Evolutionary conservation across 148 eudicot genomes (phyloP).

Genomic region (Cornus florida): DNA sequence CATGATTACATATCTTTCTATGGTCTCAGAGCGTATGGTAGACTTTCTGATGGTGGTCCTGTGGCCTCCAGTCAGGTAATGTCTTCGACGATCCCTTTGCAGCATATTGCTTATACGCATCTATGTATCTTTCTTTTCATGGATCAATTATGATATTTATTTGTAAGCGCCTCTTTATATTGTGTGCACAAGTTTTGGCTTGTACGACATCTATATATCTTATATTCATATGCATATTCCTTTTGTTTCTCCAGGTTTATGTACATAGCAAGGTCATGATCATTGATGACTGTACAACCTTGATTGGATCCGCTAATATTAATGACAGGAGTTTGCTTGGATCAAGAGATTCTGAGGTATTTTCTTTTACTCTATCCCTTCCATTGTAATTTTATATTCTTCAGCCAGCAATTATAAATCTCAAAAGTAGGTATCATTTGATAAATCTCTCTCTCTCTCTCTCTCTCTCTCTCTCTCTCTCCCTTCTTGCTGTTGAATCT

Average conservation of each 20-base stretch:
- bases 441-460: too few relatives aligned
- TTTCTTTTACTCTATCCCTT: conserved; percentile 5
- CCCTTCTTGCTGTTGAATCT: too few relatives aligned
- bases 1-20: conserved; percentile 94
- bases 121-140: conserved; percentile 5
- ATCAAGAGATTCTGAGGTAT: conserved; percentile 97
- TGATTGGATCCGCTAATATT: conserved; percentile 96
- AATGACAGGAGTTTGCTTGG: conserved; percentile 98
- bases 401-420: not conserved
- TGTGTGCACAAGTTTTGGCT: not conserved
- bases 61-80: conserved; percentile 89
- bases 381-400: not conserved
- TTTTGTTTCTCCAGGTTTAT: conserved; percentile 60
- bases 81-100: not conserved
- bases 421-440: not conserved
- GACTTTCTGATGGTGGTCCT: conserved; percentile 78
- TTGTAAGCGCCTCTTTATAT: not conserved
- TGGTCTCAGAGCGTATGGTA: conserved; percentile 92
- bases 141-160: not conserved
- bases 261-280: conserved; percentile 99
- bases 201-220: not conserved
- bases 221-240: not conserved
- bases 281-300: conserved; percentile 70
- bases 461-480: too few relatives aligned
- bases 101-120: not conserved